A percentile compares a stretch with the other conserved stretches of the same genome.
Conservation (phyloP, 495 filamentous ascomycete genomes). For the Penicillium coffeae region DNA sequence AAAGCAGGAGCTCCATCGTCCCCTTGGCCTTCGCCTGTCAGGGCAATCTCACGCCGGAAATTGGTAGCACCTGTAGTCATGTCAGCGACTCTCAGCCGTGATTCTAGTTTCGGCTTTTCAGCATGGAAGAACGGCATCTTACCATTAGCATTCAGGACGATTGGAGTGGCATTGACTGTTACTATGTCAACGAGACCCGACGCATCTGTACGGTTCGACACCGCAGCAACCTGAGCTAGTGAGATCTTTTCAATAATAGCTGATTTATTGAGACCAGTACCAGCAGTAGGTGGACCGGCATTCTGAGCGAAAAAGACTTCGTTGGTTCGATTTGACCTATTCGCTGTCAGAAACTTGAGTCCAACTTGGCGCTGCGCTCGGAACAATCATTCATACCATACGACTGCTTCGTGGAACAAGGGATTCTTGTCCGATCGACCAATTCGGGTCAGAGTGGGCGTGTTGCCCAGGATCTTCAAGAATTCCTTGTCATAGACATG, state of each 20-base stretch:
- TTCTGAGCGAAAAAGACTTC: slow-evolving; percentile 53
- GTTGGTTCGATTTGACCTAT: slow-evolving; percentile 38
- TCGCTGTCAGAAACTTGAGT: not conserved
- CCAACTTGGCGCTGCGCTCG: too few relatives aligned
- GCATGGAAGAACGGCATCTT: slow-evolving; percentile 10
- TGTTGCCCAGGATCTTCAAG: slow-evolving; percentile 14
- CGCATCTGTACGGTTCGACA: slow-evolving; percentile 37
- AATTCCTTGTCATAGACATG: slow-evolving; percentile 22
- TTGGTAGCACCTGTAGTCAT: slow-evolving; percentile 40
- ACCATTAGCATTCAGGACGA: slow-evolving; percentile 51
- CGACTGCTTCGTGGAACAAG: slow-evolving; percentile 49
- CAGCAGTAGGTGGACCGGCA: slow-evolving; percentile 40
- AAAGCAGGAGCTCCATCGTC: slow-evolving; percentile 37
- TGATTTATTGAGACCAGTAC: slow-evolving; percentile 50
- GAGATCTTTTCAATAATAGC: slow-evolving; percentile 48
- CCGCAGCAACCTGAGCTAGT: slow-evolving; percentile 33
- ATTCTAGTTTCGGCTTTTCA: too few relatives aligned
- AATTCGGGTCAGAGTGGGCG: slow-evolving; percentile 18
- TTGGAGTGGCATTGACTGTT: slow-evolving; percentile 29
- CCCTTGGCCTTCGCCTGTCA: slow-evolving; percentile 46
- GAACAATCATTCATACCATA: slow-evolving; percentile 48
- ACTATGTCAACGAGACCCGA: slow-evolving; percentile 37
- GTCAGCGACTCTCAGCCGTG: not conserved
- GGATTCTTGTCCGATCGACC: slow-evolving; percentile 29
- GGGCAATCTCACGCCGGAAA: slow-evolving; percentile 43